These are phyloP conservation scores for Lactifluus pinguis DNA, from an alignment of 768 basidiomycete genomes.

Conservation along the genomic window DNA sequence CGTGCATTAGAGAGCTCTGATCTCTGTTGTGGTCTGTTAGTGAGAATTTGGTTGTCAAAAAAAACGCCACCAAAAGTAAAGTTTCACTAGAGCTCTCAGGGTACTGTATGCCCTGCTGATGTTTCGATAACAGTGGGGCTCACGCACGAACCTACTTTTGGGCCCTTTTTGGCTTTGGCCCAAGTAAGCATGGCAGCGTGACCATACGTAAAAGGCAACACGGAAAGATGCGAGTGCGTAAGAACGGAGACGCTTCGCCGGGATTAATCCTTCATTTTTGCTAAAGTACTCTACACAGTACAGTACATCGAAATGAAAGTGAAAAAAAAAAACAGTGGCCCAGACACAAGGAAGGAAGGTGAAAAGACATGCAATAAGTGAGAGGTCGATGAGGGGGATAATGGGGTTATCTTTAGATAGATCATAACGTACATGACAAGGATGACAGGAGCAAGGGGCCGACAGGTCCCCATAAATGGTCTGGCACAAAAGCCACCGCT, in stretches of 20 bases:
- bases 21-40: too few species aligned
- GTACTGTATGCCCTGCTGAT: too few species aligned
- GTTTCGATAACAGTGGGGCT: too few species aligned
- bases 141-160: too few species aligned
- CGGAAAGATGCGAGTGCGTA: not conserved
- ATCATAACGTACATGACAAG: not conserved
- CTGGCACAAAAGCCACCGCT: not conserved
- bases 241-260: not conserved
- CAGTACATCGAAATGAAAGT: not conserved
- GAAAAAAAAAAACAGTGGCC: not conserved
- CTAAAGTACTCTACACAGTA: not conserved
- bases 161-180: too few species aligned
- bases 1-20: too few species aligned
- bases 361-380: not conserved
- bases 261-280: not conserved
- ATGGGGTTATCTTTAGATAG: not conserved
- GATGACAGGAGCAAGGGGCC: not conserved
- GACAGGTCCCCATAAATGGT: not conserved
- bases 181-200: not conserved
- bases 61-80: too few species aligned
- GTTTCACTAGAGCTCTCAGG: too few species aligned
- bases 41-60: too few species aligned
- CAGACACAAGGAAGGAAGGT: conserved; percentile 8
- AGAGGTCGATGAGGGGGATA: not conserved
- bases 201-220: not conserved